These are phyloP conservation scores for Ceratobasidium sp. DNA, from an alignment of 1,284 basidiomycete genomes.

Conservation along the genomic window DNA sequence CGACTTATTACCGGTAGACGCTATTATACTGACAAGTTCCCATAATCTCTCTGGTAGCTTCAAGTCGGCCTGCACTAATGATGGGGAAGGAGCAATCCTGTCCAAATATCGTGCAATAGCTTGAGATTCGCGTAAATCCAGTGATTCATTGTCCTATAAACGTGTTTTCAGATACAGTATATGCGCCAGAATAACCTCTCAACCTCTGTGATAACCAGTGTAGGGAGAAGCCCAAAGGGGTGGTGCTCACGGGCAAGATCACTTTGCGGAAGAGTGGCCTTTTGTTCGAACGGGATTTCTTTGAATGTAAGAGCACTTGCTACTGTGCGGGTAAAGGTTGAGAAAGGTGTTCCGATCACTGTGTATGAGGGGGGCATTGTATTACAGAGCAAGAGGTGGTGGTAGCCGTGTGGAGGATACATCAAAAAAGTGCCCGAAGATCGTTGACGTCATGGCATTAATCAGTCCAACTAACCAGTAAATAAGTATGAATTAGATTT, in stretches of 20 bases:
- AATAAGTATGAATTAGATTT: not conserved
- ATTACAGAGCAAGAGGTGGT: not conserved
- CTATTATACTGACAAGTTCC: constrained; percentile 40
- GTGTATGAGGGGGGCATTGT: constrained; percentile 18
- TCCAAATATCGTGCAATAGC: constrained; percentile 32
- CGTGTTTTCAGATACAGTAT: not conserved
- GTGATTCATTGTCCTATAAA: constrained; percentile 13
- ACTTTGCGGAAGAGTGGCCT: not conserved
- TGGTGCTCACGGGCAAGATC: constrained; percentile 21
- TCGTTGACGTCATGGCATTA: not conserved
- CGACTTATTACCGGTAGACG: not conserved
- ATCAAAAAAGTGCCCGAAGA: not conserved
- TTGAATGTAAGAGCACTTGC: constrained; percentile 28
- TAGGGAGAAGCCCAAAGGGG: constrained; percentile 22
- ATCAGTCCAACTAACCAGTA: not conserved
- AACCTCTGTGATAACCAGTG: constrained; percentile 27
- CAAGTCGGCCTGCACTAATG: not conserved
- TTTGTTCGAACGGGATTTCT: constrained; percentile 22
- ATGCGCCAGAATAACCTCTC: not conserved
- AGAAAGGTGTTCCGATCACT: constrained; percentile 33
- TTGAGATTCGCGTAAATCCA: constrained; percentile 18
- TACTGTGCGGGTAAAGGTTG: constrained; percentile 33
- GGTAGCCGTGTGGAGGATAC: not conserved
- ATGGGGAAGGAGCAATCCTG: constrained; percentile 17
- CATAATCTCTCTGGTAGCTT: constrained; percentile 30